phyloP scores from a whole-genome alignment of 106 monocot species.

The Dioscorea dumetorum region DNA sequence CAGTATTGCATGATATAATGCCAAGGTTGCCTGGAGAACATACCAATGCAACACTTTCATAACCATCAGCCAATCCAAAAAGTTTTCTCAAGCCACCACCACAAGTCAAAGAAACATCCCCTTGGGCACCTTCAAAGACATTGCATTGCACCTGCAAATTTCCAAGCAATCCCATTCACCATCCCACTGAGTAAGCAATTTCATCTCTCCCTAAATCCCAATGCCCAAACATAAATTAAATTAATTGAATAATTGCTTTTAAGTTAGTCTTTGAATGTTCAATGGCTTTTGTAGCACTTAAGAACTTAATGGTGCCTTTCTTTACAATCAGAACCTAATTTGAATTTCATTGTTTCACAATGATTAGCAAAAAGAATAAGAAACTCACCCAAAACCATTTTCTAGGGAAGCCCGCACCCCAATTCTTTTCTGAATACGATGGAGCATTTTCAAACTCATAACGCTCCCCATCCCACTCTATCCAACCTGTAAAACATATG shows the following conservation, averaged over 20 bases:
- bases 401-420: conserved; percentile 96
- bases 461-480: conserved; percentile 88
- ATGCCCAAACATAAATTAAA: too few species aligned
- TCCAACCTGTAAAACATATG: conserved; percentile 62
- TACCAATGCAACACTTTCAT: conserved; percentile 85
- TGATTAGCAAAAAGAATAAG: neutral
- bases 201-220: too few species aligned
- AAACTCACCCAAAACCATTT: conserved; percentile 95
- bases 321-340: neutral
- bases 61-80: conserved; percentile 52
- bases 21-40: neutral
- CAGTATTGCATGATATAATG: too few species aligned
- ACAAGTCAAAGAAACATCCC: conserved; percentile 78
- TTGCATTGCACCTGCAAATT: conserved; percentile 85
- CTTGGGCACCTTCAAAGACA: conserved; percentile 83
- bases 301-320: too few species aligned
- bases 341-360: neutral
- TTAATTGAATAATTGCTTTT: too few species aligned
- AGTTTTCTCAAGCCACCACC: conserved; percentile 87
- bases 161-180: neutral
- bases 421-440: conserved; percentile 98
- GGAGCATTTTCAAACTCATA: conserved; percentile 98
- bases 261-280: too few species aligned
- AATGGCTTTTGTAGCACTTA: too few species aligned
- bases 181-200: neutral